A percentile compares a stretch with the other conserved stretches of the same genome.
Evolutionary conservation across 257 asterid genomes (phyloP).

Genomic region (Scutellaria barbata): DNA sequence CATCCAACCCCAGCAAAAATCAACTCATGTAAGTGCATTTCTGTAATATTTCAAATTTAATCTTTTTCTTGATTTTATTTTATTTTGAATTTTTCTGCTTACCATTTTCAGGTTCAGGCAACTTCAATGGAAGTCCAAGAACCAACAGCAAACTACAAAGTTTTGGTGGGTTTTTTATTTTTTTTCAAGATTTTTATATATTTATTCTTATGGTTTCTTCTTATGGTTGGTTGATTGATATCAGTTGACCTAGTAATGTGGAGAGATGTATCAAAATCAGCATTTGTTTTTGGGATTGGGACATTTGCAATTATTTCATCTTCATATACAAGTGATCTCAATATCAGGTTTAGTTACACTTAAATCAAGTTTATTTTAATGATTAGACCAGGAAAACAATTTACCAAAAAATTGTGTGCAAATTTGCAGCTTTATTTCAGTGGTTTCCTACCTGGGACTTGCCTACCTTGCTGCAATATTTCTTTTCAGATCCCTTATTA

Average conservation of each 20-base stretch:
- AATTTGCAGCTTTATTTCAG: slow-evolving; percentile 77
- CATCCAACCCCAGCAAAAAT: slow-evolving; percentile 50
- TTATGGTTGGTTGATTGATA: slow-evolving; percentile 7
- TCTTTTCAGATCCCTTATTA: slow-evolving; percentile 71
- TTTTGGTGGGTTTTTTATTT: slow-evolving; percentile 56
- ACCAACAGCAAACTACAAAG: slow-evolving; percentile 60
- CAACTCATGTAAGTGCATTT: slow-evolving; percentile 50
- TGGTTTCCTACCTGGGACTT: slow-evolving; percentile 78
- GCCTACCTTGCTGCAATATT: slow-evolving; percentile 84
- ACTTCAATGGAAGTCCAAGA: slow-evolving; percentile 46
- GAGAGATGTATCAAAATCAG: slow-evolving; percentile 83
- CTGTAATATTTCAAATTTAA: not conserved
- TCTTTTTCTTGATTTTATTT: not conserved
- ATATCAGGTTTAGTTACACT: slow-evolving; percentile 59
- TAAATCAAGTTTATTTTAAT: not conserved
- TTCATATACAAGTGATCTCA: slow-evolving; percentile 73
- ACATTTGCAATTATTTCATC: slow-evolving; percentile 79
- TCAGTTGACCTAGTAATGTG: slow-evolving; percentile 88
- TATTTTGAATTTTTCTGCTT: not conserved
- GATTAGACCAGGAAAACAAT: not conserved
- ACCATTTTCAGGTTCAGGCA: slow-evolving; percentile 50
- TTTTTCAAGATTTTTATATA: not conserved
- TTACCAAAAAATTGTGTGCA: not conserved
- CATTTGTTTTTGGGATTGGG: slow-evolving; percentile 86
- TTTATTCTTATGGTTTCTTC: not conserved